Percentiles rank a stretch among this genome's conserved stretches.
Evolutionary conservation across 106 monocot genomes (phyloP).

Genomic region (Dendrobium catenatum): DNA sequence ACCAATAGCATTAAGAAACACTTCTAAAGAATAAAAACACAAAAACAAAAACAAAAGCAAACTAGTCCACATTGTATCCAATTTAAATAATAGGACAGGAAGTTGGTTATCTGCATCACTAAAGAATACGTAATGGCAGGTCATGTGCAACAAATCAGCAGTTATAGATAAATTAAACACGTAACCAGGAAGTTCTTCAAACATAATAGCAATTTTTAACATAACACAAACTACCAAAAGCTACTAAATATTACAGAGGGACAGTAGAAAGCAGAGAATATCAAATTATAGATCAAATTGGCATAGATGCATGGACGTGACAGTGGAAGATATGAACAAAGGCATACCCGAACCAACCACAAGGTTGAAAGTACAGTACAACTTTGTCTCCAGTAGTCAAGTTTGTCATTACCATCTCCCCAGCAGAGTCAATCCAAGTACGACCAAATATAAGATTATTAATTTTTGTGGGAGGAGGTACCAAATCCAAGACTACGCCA

Average conservation of each 20-base stretch:
- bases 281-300: neutral
- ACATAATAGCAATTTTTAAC: neutral
- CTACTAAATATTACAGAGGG: neutral
- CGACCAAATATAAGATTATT: constrained; percentile 96
- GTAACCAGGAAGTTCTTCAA: neutral
- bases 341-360: constrained; percentile 98
- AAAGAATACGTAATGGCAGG: neutral
- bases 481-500: constrained; percentile 82
- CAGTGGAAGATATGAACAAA: neutral
- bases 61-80: neutral
- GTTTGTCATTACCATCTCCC: constrained; percentile 98
- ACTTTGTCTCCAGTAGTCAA: constrained; percentile 94
- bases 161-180: neutral
- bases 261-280: neutral
- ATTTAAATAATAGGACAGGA: neutral
- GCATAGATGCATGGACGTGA: neutral
- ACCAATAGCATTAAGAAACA: neutral
- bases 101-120: neutral
- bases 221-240: neutral
- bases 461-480: constrained; percentile 89
- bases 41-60: neutral
- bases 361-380: constrained; percentile 95
- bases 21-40: neutral
- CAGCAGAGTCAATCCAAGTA: constrained; percentile 90
- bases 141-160: neutral